phyloP scores from a whole-genome alignment of 169 alveolate species.

The Plasmodium sp. region DNA sequence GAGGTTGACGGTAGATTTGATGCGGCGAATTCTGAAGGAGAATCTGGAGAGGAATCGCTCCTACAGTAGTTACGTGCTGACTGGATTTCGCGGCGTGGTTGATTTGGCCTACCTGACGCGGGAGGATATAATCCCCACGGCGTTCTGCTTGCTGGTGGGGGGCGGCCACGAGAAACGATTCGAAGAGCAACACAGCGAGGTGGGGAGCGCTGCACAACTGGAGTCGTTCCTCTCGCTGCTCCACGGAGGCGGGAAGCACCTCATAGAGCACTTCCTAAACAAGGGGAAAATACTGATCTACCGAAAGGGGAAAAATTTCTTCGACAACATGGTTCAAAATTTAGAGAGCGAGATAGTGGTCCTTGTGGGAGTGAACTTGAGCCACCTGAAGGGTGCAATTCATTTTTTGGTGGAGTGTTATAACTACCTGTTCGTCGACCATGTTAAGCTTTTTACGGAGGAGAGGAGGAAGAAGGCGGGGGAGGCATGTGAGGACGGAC shows the following conservation, averaged over 20 bases:
- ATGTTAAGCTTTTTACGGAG: not conserved
- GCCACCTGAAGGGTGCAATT: not conserved
- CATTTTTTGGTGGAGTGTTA: conserved; percentile 3
- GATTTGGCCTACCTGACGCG: conserved; percentile 2
- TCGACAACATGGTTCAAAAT: not conserved
- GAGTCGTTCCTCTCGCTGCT: conserved; percentile 6
- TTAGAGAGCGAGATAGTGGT: conserved; percentile 25
- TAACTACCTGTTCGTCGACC: conserved; percentile 35
- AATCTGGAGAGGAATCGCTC: conserved; percentile 44
- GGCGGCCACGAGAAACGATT: not conserved
- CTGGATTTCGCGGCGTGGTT: conserved; percentile 31
- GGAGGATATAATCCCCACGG: conserved; percentile 20
- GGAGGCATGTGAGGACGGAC: not conserved
- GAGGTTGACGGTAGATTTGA: conserved; percentile 47
- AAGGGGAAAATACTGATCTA: conserved; percentile 64
- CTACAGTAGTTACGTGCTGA: conserved; percentile 15
- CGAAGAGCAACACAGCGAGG: not conserved
- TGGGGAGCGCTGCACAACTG: not conserved
- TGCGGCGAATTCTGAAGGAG: conserved; percentile 58
- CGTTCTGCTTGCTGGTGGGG: conserved; percentile 24
- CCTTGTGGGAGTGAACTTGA: conserved; percentile 24
- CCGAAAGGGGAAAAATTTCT: conserved; percentile 26
- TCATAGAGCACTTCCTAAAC: conserved; percentile 13
- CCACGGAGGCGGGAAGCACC: not conserved
- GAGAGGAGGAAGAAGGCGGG: not conserved